Evolutionary conservation across 768 basidiomycete species (phyloP).

Genomic region (Rhodosporidiobolus sp.): DNA sequence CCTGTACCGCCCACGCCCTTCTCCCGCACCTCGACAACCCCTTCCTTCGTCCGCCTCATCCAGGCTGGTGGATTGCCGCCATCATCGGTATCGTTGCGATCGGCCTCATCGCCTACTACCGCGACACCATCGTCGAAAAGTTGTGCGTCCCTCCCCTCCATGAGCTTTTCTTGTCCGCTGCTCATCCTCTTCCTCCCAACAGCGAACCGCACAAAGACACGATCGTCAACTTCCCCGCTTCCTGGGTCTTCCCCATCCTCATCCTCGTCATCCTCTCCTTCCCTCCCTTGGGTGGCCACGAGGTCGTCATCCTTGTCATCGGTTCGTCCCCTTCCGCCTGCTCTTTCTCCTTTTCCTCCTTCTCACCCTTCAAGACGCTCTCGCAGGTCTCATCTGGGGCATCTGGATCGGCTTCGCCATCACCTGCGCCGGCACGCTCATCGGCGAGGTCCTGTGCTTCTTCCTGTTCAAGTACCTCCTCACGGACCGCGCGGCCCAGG

Average conservation of each 20-base stretch:
- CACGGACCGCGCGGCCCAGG: conserved; percentile 4
- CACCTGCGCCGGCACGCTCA: conserved; percentile 8
- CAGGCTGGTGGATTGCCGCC: conserved; percentile 26
- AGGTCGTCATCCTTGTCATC: conserved; percentile 25
- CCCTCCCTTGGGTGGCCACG: conserved; percentile 30
- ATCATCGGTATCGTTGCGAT: conserved; percentile 6
- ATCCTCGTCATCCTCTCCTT: conserved; percentile 33
- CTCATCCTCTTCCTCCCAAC: neutral
- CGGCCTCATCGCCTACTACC: conserved; percentile 26
- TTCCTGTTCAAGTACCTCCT: conserved; percentile 36
- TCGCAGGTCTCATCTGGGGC: conserved; percentile 30
- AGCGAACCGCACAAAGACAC: conserved; percentile 33
- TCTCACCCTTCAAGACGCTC: no score
- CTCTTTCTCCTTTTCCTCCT: neutral
- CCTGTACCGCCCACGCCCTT: no score
- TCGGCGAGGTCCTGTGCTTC: conserved; percentile 33
- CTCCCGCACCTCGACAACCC: no score
- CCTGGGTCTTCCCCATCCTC: conserved; percentile 30
- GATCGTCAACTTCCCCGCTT: conserved; percentile 24
- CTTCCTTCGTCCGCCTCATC: no score
- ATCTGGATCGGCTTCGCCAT: conserved; percentile 31
- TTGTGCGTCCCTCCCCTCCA: neutral
- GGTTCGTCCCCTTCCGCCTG: neutral
- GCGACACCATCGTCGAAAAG: conserved; percentile 26
- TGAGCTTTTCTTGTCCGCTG: no score